Percentiles rank a stretch among this genome's conserved stretches.
phyloP scores from a whole-genome alignment of 805 yeast species.

The Torulaspora delbrueckii region DNA sequence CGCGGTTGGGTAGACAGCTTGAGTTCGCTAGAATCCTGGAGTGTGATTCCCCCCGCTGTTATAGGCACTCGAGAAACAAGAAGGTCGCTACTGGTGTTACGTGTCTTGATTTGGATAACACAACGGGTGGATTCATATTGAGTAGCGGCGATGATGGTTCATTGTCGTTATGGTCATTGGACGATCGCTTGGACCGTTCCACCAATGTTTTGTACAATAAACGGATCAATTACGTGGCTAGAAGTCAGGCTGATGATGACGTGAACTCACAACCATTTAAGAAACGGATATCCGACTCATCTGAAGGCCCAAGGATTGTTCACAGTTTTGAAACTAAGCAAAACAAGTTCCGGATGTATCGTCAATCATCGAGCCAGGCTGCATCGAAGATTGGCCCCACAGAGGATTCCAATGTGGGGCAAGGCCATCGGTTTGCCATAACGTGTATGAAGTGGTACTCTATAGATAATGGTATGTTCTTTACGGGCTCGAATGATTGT shows the following conservation, averaged over 20 bases:
- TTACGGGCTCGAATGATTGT: conserved; percentile 75
- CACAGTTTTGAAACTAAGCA: conserved; percentile 22
- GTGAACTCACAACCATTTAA: conserved; percentile 1
- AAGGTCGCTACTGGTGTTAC: conserved; percentile 10
- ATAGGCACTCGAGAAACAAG: conserved; percentile 8
- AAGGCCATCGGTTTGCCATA: conserved; percentile 63
- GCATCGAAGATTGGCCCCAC: not conserved
- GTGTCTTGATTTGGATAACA: conserved; percentile 22
- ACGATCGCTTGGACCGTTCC: conserved; percentile 15
- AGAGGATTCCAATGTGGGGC: conserved; percentile 1
- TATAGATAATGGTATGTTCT: conserved; percentile 76
- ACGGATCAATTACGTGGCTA: conserved; percentile 22
- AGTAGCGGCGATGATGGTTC: conserved; percentile 34
- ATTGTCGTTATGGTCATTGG: conserved; percentile 33
- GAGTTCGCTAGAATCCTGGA: conserved; percentile 25
- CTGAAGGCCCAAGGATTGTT: conserved; percentile 10
- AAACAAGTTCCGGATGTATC: conserved; percentile 23
- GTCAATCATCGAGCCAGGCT: conserved; percentile 15
- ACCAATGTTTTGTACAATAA: conserved; percentile 27
- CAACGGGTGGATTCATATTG: conserved; percentile 18
- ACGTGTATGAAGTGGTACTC: conserved; percentile 87
- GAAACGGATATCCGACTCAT: conserved; percentile 1
- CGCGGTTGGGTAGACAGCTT: conserved; percentile 8
- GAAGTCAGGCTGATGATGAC: not conserved
- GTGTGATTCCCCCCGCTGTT: conserved; percentile 10